Conservation (phyloP, 2,329 filamentous ascomycete species). For the Cytospora leucostoma region DNA sequence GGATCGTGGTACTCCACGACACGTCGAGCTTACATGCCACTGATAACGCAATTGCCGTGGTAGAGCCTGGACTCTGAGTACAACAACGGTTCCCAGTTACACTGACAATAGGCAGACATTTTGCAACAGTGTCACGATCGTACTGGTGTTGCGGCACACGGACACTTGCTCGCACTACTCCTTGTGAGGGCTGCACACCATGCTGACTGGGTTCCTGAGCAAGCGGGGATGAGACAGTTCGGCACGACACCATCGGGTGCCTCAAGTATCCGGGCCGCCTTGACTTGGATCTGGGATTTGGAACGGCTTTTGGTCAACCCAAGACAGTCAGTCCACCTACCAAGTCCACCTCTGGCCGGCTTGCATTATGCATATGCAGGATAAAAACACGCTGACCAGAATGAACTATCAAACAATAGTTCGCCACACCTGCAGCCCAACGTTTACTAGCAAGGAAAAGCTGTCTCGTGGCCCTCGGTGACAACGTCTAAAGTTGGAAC, state of each 20-base stretch:
- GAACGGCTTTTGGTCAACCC: neutral
- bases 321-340: slow-evolving; percentile 8
- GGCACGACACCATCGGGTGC: slow-evolving; percentile 4
- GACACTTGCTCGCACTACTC: slow-evolving; percentile 11
- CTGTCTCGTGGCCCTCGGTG: slow-evolving; percentile 2
- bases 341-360: slow-evolving; percentile 1
- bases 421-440: slow-evolving; percentile 6
- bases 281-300: slow-evolving; percentile 8
- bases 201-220: neutral
- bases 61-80: neutral
- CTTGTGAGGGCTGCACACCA: neutral
- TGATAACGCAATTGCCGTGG: slow-evolving; percentile 12
- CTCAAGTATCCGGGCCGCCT: slow-evolving; percentile 17
- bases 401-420: slow-evolving; percentile 6
- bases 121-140: slow-evolving; percentile 1
- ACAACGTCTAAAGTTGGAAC: neutral
- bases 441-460: neutral
- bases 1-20: neutral
- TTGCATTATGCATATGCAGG: slow-evolving; percentile 14
- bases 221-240: slow-evolving; percentile 1
- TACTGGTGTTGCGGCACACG: neutral
- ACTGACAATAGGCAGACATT: neutral
- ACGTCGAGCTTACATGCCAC: neutral
- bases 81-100: neutral
- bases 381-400: neutral